Evolutionary conservation across 148 eudicot genomes (phyloP).

Genomic region (Beta vulgaris): DNA sequence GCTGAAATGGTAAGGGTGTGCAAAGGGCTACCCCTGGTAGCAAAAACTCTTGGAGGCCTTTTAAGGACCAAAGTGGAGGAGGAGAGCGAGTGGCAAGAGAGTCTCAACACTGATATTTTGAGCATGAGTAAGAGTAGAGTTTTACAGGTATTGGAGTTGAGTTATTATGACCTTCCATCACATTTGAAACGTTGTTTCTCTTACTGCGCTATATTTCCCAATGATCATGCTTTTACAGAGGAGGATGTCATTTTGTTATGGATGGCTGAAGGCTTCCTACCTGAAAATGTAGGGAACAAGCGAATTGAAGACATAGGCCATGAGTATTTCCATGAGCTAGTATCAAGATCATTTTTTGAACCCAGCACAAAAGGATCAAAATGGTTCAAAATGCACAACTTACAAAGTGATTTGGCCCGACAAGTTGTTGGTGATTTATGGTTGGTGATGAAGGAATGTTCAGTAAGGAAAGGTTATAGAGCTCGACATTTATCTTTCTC

Average conservation of each 20-base stretch:
- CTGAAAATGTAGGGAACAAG: neutral
- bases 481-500: constrained; percentile 5
- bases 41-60: constrained; percentile 19
- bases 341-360: constrained; percentile 20
- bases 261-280: constrained; percentile 19
- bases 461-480: neutral
- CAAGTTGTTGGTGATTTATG: neutral
- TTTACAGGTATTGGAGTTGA: constrained; percentile 2
- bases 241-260: constrained; percentile 6
- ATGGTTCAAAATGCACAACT: constrained; percentile 13
- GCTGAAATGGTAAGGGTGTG: neutral
- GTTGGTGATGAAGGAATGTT: neutral
- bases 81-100: constrained; percentile 14
- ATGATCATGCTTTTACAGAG: constrained; percentile 8
- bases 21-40: constrained; percentile 17
- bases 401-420: constrained; percentile 8
- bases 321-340: constrained; percentile 12
- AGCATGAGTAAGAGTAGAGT: neutral
- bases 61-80: constrained; percentile 14
- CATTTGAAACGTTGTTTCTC: constrained; percentile 12
- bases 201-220: constrained; percentile 9
- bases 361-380: neutral
- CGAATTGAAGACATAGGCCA: constrained; percentile 22
- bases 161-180: constrained; percentile 7
- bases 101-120: neutral